Evolutionary conservation across 176 grass and related monocot species (phyloP), one percentile per base, ranked within the genome.

Genomic region (Zoysia japonica): DNA sequence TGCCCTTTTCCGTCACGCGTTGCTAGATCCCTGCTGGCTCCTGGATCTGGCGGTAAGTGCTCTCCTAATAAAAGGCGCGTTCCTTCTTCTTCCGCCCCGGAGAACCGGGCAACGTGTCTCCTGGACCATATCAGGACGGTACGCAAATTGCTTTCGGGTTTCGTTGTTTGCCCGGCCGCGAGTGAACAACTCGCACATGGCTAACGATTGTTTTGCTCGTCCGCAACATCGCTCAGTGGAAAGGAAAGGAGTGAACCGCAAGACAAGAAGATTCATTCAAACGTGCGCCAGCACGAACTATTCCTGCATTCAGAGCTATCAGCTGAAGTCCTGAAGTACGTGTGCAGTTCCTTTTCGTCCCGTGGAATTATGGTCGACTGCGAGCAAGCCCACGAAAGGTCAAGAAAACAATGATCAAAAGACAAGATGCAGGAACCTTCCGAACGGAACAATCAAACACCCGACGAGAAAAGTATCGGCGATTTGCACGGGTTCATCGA

Each of bases 1-100:
- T n/a, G n/a, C n/a, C 50, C 65, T 56, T 12, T 43, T 77, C 38
- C 47, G n/a, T 36, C 75, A 61, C 63, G 73, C 37, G 83, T 47
- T 9, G n/a, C n/a, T n/a, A n/a, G n/a, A n/a, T n/a, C n/a, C n/a
- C n/a, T n/a, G n/a, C n/a, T n/a, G n/a, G n/a, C n/a, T n/a, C n/a
- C n/a, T n/a, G n/a, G n/a, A n/a, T n/a, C n/a, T n/a, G n/a, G n/a
- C n/a, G n/a, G n/a, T n/a, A n/a, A n/a, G n/a, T n/a, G n/a, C n/a
- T n/a, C n/a, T n/a, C n/a, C n/a, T n/a, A n/a, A n/a, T n/a, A n/a
- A n/a, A n/a, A n/a, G n/a, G n/a, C n/a, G n/a, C n/a, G n/a, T n/a
- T n/a, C n/a, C n/a, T n/a, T n/a, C n/a, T n/a, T n/a, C n/a, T n/a
- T n/a, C n/a, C n/a, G n/a, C n/a, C n/a, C n/a, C n/a, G n/a, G n/a